These are phyloP conservation scores for Tulasnella sp. DNA, from an alignment of 768 basidiomycete species.

Conservation along the genomic window DNA sequence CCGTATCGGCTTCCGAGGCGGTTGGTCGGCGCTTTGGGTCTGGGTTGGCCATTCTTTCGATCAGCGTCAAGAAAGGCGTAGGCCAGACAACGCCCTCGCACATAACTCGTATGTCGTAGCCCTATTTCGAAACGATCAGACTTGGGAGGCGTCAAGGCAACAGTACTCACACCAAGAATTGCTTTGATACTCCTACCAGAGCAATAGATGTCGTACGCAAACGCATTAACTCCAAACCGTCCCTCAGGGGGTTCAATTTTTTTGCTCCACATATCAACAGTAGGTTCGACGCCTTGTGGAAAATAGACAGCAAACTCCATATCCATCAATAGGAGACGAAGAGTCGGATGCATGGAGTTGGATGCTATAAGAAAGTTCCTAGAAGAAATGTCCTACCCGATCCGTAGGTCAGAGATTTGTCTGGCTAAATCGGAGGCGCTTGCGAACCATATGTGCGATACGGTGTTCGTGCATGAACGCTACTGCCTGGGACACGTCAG, in stretches of 20 bases:
- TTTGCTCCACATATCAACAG: not conserved
- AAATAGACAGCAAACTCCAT: not conserved
- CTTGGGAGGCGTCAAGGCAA: not conserved
- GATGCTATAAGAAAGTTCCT: not conserved
- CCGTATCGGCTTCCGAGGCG: not conserved
- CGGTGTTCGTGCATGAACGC: not conserved
- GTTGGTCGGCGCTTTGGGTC: not conserved
- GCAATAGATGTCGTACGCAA: not conserved
- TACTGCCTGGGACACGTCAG: not conserved
- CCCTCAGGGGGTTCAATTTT: not conserved
- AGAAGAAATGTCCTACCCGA: not conserved
- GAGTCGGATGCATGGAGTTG: not conserved
- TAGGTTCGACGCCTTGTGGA: not conserved
- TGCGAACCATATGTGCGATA: not conserved
- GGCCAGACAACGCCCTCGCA: not conserved
- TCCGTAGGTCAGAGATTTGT: not conserved
- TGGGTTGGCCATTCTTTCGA: not conserved
- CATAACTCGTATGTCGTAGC: not conserved
- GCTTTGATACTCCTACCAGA: not conserved
- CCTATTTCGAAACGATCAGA: not conserved
- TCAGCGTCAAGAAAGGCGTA: not conserved
- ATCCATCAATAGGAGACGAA: not conserved
- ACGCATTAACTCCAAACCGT: not conserved
- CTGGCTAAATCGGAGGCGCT: not conserved
- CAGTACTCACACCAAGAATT: not conserved